A percentile compares a stretch with the other conserved stretches of the same genome.
Conservation (phyloP, 495 filamentous ascomycete species). For the Clavariopsis aquatica region DNA sequence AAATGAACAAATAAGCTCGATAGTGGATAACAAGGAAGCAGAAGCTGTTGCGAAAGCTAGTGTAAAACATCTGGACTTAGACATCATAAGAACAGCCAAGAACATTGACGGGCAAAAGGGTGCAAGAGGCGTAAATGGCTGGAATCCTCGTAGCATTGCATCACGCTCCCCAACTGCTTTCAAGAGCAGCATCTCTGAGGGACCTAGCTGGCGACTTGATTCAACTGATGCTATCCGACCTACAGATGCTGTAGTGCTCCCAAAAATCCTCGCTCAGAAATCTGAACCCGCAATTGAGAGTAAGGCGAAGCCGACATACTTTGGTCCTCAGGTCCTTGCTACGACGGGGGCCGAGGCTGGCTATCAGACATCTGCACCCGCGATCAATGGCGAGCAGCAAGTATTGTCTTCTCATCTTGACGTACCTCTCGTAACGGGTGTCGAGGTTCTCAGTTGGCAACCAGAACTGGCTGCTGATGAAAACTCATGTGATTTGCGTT, state of each 20-base stretch:
- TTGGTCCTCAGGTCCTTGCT: too few species aligned
- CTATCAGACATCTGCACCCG: too few species aligned
- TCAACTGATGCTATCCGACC: too few species aligned
- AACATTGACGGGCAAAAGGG: not conserved
- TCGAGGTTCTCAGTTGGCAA: not conserved
- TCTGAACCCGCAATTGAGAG: too few species aligned
- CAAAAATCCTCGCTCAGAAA: too few species aligned
- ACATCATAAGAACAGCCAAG: not conserved
- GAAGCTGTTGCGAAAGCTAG: not conserved
- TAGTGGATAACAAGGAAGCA: not conserved
- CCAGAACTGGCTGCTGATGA: not conserved
- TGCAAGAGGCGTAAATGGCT: not conserved
- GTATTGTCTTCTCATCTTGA: too few species aligned
- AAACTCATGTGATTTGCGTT: not conserved
- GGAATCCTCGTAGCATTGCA: not conserved
- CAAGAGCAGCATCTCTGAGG: conserved; percentile 2
- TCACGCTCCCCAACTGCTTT: conserved; percentile 3
- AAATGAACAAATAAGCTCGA: not conserved
- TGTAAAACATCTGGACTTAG: not conserved
- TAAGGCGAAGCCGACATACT: too few species aligned
- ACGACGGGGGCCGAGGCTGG: too few species aligned
- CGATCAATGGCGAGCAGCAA: too few species aligned
- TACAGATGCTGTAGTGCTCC: not conserved
- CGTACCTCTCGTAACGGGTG: too few species aligned
- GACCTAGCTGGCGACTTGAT: not conserved